Evolutionary conservation across 2,329 filamentous ascomycete species (phyloP).

Genomic region (Emmonsiellopsis sp.): DNA sequence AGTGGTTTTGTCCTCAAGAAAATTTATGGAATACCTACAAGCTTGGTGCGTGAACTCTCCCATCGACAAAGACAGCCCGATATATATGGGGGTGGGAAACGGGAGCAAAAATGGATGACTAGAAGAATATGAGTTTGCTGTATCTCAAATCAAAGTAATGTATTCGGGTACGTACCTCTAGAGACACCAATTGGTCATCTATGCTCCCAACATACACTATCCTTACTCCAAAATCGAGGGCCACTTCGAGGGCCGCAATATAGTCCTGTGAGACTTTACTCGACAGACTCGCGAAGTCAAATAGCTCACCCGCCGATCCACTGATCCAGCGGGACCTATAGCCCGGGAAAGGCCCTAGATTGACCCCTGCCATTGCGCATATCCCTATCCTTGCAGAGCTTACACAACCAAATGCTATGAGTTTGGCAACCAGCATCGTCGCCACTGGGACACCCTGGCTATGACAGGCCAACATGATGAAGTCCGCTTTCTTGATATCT

Average conservation of each 20-base stretch:
- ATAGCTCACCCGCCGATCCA: constrained; percentile 85
- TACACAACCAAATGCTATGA: constrained; percentile 83
- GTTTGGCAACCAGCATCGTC: constrained; percentile 82
- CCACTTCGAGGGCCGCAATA: constrained; percentile 61
- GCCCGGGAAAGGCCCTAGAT: constrained; percentile 83
- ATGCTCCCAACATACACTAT: constrained; percentile 89
- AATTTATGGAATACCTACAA: constrained; percentile 47
- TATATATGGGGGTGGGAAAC: constrained; percentile 88
- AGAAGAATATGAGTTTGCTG: not conserved
- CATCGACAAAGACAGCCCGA: constrained; percentile 91
- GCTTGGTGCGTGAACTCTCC: constrained; percentile 80
- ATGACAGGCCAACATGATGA: constrained; percentile 86
- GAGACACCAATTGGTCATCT: constrained; percentile 88
- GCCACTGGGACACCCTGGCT: constrained; percentile 92
- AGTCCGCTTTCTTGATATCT: constrained; percentile 74
- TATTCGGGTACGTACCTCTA: constrained; percentile 52
- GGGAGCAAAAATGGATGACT: constrained; percentile 78
- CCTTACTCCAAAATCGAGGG: constrained; percentile 68
- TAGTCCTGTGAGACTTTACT: constrained; percentile 78
- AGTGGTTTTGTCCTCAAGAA: not conserved
- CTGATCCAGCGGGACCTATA: constrained; percentile 85
- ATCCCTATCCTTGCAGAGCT: constrained; percentile 69
- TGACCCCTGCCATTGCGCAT: constrained; percentile 84
- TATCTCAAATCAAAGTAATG: not conserved
- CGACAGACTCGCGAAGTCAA: constrained; percentile 77